Conservation (phyloP, 169 alveolate genomes). For the Plasmodium sp. region DNA sequence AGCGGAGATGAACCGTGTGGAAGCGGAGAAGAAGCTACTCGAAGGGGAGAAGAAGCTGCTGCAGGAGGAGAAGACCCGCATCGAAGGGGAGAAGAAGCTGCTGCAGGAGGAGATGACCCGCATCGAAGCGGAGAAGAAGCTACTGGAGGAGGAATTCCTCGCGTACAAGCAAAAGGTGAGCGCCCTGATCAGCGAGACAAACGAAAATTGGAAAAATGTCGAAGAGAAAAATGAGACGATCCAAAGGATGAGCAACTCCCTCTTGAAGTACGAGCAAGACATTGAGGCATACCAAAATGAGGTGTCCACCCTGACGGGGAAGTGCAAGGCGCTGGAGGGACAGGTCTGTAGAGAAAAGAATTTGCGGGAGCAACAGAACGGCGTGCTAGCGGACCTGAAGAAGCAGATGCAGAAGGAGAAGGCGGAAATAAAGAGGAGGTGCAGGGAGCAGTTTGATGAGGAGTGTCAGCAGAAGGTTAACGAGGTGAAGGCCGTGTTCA, state of each 20-base stretch:
- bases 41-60: neutral
- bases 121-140: neutral
- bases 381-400: neutral
- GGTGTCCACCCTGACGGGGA: slow-evolving; percentile 5
- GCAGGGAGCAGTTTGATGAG: slow-evolving; percentile 30
- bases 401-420: slow-evolving; percentile 42
- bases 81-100: neutral
- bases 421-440: slow-evolving; percentile 27
- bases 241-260: slow-evolving; percentile 20
- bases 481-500: slow-evolving; percentile 16
- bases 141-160: slow-evolving; percentile 4
- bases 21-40: no score
- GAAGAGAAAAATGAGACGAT: slow-evolving; percentile 17
- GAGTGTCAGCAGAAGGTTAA: slow-evolving; percentile 38
- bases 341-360: slow-evolving; percentile 45
- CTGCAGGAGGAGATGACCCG: slow-evolving; percentile 10
- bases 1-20: no score
- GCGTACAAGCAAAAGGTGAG: slow-evolving; percentile 30
- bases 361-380: slow-evolving; percentile 26
- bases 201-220: slow-evolving; percentile 23
- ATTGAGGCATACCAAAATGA: slow-evolving; percentile 28
- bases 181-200: slow-evolving; percentile 28
- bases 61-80: neutral
- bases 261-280: slow-evolving; percentile 42
- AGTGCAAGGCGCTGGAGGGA: slow-evolving; percentile 22